phyloP scores from a whole-genome alignment of 768 basidiomycete species.

The Auriculariales sp. region DNA sequence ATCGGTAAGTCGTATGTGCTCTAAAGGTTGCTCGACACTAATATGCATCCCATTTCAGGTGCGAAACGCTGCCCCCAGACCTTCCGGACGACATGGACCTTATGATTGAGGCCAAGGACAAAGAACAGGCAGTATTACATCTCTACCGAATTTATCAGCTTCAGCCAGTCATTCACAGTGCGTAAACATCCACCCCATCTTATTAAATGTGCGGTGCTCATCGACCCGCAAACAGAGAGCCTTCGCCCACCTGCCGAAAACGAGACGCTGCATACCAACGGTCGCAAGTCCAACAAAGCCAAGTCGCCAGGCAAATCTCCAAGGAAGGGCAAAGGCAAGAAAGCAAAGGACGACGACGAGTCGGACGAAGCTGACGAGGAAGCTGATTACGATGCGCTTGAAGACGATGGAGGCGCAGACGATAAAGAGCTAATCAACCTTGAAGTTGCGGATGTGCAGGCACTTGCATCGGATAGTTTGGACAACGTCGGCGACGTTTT shows the following conservation, averaged over 20 bases:
- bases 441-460: neutral
- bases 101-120: conserved; percentile 90
- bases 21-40: no score
- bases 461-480: neutral
- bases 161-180: conserved; percentile 38
- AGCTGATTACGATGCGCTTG: conserved; percentile 28
- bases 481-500: no score
- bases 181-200: neutral
- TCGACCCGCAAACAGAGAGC: conserved; percentile 17
- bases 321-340: conserved; percentile 11
- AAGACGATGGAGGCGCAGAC: conserved; percentile 20
- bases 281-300: conserved; percentile 23
- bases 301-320: conserved; percentile 14
- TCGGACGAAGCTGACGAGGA: conserved; percentile 13
- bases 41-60: conserved; percentile 17
- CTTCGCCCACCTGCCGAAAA: conserved; percentile 28
- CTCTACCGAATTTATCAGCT: conserved; percentile 66
- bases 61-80: conserved; percentile 46
- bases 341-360: conserved; percentile 10
- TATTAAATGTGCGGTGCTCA: neutral
- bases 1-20: conserved; percentile 28
- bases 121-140: conserved; percentile 87
- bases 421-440: neutral
- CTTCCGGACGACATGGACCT: conserved; percentile 66
- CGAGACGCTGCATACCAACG: conserved; percentile 28